Percentiles rank a stretch among this genome's conserved stretches.
Evolutionary conservation across 2,329 filamentous ascomycete genomes (phyloP).

Genomic region (Fusarium sp.): DNA sequence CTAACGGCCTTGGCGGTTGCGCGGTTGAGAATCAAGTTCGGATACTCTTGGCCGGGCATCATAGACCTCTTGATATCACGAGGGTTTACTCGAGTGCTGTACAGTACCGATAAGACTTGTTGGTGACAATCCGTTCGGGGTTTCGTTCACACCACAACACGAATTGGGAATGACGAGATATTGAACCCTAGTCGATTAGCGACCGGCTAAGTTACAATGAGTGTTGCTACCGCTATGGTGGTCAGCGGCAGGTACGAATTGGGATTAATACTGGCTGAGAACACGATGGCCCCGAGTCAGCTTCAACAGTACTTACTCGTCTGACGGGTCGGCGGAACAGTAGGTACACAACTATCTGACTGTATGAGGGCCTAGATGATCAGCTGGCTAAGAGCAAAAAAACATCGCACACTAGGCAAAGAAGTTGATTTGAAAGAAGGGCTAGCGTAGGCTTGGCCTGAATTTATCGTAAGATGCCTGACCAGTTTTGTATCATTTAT

Average conservation of each 20-base stretch:
- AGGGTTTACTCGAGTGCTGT: conserved; percentile 4
- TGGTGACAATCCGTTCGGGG: background rate
- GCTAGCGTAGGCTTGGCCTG: conserved; percentile 2
- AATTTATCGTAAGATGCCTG: conserved; percentile 1
- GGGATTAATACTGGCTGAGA: conserved; percentile 16
- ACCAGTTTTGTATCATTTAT: conserved; percentile 2
- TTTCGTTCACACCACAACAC: conserved; percentile 1
- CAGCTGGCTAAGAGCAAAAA: background rate
- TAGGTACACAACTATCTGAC: background rate
- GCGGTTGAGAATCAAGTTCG: conserved; percentile 22
- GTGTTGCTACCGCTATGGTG: conserved; percentile 14
- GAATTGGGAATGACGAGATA: conserved; percentile 3
- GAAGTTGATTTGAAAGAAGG: background rate
- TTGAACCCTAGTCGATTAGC: conserved; percentile 19
- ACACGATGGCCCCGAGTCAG: conserved; percentile 18
- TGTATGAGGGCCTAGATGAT: background rate
- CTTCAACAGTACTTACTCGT: conserved; percentile 14
- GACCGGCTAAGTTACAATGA: conserved; percentile 27
- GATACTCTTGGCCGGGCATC: conserved; percentile 11
- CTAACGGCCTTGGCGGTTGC: conserved; percentile 35
- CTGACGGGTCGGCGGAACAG: conserved; percentile 1
- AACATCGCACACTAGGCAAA: background rate
- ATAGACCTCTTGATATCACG: conserved; percentile 1
- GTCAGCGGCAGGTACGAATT: conserved; percentile 30
- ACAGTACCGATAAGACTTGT: background rate